phyloP scores from a whole-genome alignment of 805 yeast genomes.

The Brettanomyces nanus region DNA sequence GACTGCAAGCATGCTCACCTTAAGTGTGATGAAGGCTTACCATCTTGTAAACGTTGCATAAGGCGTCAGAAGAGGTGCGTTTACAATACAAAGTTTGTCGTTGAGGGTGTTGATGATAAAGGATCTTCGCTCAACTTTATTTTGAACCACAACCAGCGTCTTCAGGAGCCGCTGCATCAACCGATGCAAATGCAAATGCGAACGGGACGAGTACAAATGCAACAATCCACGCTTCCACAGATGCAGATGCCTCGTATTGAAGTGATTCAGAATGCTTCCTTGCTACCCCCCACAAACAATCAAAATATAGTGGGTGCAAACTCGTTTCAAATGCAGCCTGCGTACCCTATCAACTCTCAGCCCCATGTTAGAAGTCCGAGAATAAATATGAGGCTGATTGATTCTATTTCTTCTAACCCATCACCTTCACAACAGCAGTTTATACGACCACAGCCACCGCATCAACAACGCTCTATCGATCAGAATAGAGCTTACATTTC shows the following conservation, averaged over 20 bases:
- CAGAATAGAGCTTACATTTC: not conserved
- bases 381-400: too few relatives aligned
- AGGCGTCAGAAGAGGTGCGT: conserved; percentile 6
- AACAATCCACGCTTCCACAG: too few relatives aligned
- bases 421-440: not conserved
- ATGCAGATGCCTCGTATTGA: too few relatives aligned
- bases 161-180: not conserved
- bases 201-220: too few relatives aligned
- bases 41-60: conserved; percentile 7
- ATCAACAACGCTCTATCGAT: not conserved
- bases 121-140: not conserved
- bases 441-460: not conserved
- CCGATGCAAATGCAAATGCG: not conserved
- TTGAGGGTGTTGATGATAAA: conserved; percentile 1
- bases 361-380: too few relatives aligned
- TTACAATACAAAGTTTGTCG: conserved; percentile 5
- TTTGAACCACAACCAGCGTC: not conserved
- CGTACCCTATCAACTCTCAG: too few relatives aligned
- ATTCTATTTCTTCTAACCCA: not conserved
- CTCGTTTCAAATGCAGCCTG: not conserved
- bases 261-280: too few relatives aligned
- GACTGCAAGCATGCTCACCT: conserved; percentile 11
- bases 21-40: conserved; percentile 12
- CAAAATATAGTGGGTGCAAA: not conserved
- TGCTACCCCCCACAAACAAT: too few relatives aligned